phyloP scores from a whole-genome alignment of 176 grass and related monocot genomes.

The Eleusine coracana region DNA sequence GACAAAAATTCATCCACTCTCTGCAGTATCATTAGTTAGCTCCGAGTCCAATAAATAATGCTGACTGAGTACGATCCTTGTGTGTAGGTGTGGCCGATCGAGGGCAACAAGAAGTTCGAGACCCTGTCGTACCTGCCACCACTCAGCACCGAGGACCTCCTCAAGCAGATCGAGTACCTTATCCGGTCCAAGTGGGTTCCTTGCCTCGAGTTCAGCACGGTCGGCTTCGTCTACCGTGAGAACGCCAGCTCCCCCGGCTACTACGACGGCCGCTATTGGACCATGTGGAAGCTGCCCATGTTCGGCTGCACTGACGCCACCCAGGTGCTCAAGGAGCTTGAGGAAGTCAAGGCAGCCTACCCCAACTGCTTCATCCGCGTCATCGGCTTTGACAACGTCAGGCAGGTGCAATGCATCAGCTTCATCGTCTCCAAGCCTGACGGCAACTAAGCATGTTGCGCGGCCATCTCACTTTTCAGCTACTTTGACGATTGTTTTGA shows the following conservation, averaged over 20 bases:
- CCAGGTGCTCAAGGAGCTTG: not conserved
- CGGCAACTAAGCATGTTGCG: not conserved
- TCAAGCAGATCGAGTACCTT: not conserved
- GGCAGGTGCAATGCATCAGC: slow-evolving; percentile 6
- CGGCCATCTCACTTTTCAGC: not conserved
- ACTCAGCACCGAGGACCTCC: not conserved
- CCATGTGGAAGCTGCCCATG: slow-evolving; percentile 9
- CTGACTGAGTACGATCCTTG: not conserved
- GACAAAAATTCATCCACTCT: too few relatives aligned
- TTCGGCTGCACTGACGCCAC: slow-evolving; percentile 1
- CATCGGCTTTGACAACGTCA: slow-evolving; percentile 3
- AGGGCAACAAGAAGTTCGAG: slow-evolving; percentile 14
- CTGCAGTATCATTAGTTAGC: too few relatives aligned
- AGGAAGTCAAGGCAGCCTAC: not conserved
- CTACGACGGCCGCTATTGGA: slow-evolving; percentile 1
- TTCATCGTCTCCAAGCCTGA: not conserved
- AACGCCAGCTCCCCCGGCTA: not conserved
- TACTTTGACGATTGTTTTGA: not conserved
- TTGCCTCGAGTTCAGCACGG: not conserved
- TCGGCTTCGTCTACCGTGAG: not conserved
- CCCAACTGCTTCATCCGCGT: not conserved
- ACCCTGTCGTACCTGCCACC: not conserved
- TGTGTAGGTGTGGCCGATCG: slow-evolving; percentile 5
- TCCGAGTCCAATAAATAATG: not conserved
- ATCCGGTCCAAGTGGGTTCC: not conserved